A percentile compares a stretch with the other conserved stretches of the same genome.
Conservation (phyloP, 2,329 filamentous ascomycete species). For the Fusarium pilosicola region DNA sequence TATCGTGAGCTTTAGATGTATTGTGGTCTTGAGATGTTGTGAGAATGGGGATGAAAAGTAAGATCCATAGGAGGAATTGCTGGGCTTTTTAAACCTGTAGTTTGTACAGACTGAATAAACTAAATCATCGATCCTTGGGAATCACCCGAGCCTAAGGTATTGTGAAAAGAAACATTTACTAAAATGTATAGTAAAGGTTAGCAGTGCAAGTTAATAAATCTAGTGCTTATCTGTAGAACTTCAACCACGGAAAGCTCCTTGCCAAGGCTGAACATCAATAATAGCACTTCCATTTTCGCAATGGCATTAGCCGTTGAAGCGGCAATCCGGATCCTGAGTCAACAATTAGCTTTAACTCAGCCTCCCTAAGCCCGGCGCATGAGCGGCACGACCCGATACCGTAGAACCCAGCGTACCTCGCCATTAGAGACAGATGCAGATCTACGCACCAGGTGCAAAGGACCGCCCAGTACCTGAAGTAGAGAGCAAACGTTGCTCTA, state of each 20-base stretch:
- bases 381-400: neutral
- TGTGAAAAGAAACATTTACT: neutral
- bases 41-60: rapidly evolving
- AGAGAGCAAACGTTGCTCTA: rapidly evolving
- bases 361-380: neutral
- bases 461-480: too few relatives aligned
- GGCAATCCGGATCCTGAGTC: neutral
- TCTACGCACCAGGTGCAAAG: too few relatives aligned
- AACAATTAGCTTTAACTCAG: neutral
- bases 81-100: neutral
- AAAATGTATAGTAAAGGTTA: neutral
- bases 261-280: neutral
- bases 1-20: neutral
- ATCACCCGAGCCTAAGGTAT: neutral
- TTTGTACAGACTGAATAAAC: neutral
- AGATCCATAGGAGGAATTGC: neutral
- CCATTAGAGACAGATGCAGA: neutral
- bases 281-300: neutral
- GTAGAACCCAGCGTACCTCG: neutral
- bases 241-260: neutral
- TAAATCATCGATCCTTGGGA: rapidly evolving
- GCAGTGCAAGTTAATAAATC: neutral
- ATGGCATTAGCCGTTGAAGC: neutral
- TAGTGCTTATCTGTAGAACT: neutral
- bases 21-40: neutral